Evolutionary conservation across 2,329 filamentous ascomycete species (phyloP).

Genomic region (Diaporthe sp.): DNA sequence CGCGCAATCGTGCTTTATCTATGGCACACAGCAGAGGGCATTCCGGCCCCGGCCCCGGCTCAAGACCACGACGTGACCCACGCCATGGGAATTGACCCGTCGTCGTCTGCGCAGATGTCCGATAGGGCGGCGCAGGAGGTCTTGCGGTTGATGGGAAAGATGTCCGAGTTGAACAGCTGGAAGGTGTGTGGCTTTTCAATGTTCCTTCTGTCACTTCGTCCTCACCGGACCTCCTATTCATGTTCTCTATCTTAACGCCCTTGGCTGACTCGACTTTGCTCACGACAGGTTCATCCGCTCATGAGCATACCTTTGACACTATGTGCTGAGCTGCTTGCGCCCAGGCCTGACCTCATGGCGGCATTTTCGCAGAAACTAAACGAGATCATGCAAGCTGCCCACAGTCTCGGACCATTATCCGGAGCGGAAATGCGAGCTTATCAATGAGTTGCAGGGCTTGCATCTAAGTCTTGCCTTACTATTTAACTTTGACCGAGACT

Average conservation of each 20-base stretch:
- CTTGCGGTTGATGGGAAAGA: background rate
- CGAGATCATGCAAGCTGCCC: background rate
- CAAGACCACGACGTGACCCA: background rate
- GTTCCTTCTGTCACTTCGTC: too few relatives aligned
- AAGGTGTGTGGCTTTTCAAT: background rate
- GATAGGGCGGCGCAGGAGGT: background rate
- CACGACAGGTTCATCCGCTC: constrained; percentile 9
- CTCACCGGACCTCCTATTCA: background rate
- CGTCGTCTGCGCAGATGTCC: background rate
- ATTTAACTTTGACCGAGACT: too few relatives aligned
- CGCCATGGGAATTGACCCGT: background rate
- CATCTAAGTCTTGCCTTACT: too few relatives aligned
- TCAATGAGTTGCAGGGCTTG: background rate
- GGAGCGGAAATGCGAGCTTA: background rate
- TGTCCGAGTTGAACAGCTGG: constrained; percentile 19
- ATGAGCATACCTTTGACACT: background rate
- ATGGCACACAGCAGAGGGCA: background rate
- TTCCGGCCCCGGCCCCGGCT: background rate
- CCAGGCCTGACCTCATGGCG: background rate
- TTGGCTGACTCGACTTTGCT: background rate
- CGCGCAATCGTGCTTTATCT: background rate
- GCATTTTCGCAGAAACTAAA: background rate
- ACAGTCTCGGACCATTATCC: background rate
- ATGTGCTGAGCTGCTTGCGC: background rate
- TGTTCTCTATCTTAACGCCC: background rate